Base-by-base conservation (phyloP, 2,329 filamentous ascomycete genomes). In the Fusarium vanettenii region DNA sequence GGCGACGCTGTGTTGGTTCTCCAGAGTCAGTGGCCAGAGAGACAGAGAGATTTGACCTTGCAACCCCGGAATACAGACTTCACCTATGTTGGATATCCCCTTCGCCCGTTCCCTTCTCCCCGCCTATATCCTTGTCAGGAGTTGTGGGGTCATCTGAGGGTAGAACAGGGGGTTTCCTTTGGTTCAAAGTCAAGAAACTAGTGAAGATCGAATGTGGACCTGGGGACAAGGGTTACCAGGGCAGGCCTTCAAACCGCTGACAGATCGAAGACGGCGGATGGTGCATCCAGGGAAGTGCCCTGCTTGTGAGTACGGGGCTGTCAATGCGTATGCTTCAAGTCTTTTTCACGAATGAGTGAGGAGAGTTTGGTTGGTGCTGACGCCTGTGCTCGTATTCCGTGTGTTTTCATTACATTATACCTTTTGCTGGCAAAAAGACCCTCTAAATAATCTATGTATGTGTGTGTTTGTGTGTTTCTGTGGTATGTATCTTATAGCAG, bases 371-470 rank as follows among this genome's bases (percentile, higher is more conserved):
- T 22, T 18, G 35, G 27, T 31, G 61, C 48, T 39, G 48, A 64
- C 29, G 50, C 27, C 7, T 55, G 33, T 48, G 56, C 62, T 60
- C 62, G 52, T 65, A 59, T 65, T 64, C 16, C 52, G 22, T 60
- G 33, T 41, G 39, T 72, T 57, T 64, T 74, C 72, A 73, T 73
- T 68, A 70, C 66, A 72, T 73, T 73, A 72, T 65, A 60, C 62
- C 56, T 66, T 37, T 67, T 39, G 63, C 69, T 60, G 63, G 69
- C 56, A 35, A 70, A 65, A 56, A 29, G 50, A 9, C 6, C 48
- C 48, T 55, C 48, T 55, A 55, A 55, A 55, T 55, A 55, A 55
- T 55, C 48, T 55, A 55, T 55, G 48, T 55, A n/a, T 52, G 25
- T 52, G 25, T 50, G 45, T 29, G 22, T 31, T 37, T 37, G 33